Conservation (phyloP, 129 eudicot species). For the Chrysanthemum makinoi region DNA sequence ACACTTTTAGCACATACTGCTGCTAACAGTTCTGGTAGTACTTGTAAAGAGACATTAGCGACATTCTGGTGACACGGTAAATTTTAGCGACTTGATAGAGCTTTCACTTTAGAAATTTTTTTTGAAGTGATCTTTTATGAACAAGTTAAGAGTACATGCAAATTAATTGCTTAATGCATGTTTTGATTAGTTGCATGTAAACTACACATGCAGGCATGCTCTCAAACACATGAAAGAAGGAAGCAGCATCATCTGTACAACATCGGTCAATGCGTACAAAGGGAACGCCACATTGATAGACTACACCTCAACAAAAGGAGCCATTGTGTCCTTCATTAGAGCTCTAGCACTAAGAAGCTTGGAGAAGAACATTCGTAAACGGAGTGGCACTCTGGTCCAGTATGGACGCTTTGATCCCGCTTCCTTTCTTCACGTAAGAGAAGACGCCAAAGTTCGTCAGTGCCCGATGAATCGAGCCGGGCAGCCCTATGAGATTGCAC, state of each 20-base stretch:
- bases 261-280: constrained; percentile 74
- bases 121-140: too few species aligned
- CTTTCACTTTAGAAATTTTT: too few species aligned
- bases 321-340: constrained; percentile 76
- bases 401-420: constrained; percentile 92
- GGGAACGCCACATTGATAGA: constrained; percentile 60
- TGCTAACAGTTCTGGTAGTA: too few species aligned
- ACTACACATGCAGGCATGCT: constrained; percentile 64
- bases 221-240: constrained; percentile 86
- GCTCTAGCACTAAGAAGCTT: constrained; percentile 72
- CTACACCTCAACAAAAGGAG: constrained; percentile 83
- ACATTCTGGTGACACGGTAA: too few species aligned
- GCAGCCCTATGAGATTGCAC: constrained; percentile 78
- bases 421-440: constrained; percentile 64
- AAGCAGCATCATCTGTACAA: constrained; percentile 63
- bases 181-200: background rate
- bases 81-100: too few species aligned
- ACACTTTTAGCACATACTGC: too few species aligned
- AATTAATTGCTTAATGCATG: background rate
- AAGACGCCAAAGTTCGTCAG: constrained; percentile 48
- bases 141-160: too few species aligned
- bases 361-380: constrained; percentile 69
- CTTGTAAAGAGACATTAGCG: too few species aligned
- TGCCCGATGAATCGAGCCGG: constrained; percentile 87
- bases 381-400: constrained; percentile 94